These are phyloP conservation scores for Incumbomyces delicatus DNA, from an alignment of 2,329 filamentous ascomycete genomes.

Conservation along the genomic window DNA sequence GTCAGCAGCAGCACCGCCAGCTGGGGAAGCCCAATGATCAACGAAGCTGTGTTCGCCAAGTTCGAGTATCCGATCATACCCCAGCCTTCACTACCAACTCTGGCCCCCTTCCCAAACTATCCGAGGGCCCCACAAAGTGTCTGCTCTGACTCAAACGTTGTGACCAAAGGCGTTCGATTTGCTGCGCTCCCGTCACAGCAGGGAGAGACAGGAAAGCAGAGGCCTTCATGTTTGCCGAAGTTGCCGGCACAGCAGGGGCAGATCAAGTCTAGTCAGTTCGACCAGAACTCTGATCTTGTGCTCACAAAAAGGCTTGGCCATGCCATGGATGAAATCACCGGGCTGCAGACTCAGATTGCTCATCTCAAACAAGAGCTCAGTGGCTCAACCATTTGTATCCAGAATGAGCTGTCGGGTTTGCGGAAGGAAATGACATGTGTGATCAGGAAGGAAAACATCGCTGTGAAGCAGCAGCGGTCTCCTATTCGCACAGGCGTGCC, in stretches of 20 bases:
- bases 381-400: constrained; percentile 11
- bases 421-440: constrained; percentile 16
- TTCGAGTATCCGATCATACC: constrained; percentile 2
- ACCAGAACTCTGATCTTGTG: constrained; percentile 14
- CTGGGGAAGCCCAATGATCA: constrained; percentile 16
- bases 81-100: not conserved
- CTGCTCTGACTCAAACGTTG: constrained; percentile 1
- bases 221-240: not conserved
- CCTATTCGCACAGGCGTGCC: not conserved
- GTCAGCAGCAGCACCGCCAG: constrained; percentile 18
- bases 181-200: not conserved
- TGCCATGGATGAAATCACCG: constrained; percentile 18
- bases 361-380: constrained; percentile 12
- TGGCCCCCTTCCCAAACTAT: not conserved
- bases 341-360: constrained; percentile 15
- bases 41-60: constrained; percentile 5
- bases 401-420: constrained; percentile 14
- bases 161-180: constrained; percentile 1
- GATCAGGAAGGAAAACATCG: constrained; percentile 15
- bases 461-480: not conserved
- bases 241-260: not conserved
- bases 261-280: constrained; percentile 12
- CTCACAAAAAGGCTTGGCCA: constrained; percentile 16
- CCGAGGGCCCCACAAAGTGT: not conserved
- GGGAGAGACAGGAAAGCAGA: no score